phyloP scores from a whole-genome alignment of 768 basidiomycete genomes.

The Rhodotorula kratochvilovae region DNA sequence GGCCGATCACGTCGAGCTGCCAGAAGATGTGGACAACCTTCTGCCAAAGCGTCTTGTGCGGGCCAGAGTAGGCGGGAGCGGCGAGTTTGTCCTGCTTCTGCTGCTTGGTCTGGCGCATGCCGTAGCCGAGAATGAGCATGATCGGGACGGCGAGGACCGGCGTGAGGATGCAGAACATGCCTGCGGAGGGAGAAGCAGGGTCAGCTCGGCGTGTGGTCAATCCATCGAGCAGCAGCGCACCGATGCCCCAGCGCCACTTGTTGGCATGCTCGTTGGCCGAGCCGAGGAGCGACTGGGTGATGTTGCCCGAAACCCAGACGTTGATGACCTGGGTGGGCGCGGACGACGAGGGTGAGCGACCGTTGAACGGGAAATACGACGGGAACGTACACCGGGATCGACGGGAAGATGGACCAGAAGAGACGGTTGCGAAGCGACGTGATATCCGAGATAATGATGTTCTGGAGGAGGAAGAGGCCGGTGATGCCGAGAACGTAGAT shows the following conservation, averaged over 20 bases:
- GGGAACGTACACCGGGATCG: conserved; percentile 41
- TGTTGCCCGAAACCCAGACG: conserved; percentile 44
- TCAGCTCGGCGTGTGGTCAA: neutral
- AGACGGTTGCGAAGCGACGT: conserved; percentile 34
- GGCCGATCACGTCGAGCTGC: conserved; percentile 47
- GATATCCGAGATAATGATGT: conserved; percentile 42
- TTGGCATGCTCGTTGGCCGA: conserved; percentile 4
- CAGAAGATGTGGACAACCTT: conserved; percentile 41
- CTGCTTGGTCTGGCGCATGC: conserved; percentile 20
- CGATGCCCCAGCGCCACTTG: conserved; percentile 33
- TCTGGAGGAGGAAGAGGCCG: conserved; percentile 43
- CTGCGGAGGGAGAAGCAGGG: neutral
- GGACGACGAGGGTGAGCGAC: neutral
- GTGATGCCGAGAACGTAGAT: conserved; percentile 47
- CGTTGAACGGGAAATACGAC: neutral
- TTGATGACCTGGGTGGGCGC: conserved; percentile 39
- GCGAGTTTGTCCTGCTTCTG: neutral
- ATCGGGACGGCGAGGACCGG: conserved; percentile 45
- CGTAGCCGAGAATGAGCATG: conserved; percentile 43
- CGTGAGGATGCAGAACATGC: conserved; percentile 45
- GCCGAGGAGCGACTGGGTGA: conserved; percentile 40
- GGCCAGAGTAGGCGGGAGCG: neutral
- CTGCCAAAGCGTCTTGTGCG: conserved; percentile 5
- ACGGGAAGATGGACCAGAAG: conserved; percentile 46
- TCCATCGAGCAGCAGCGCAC: neutral